Evolutionary conservation across 2,329 filamentous ascomycete genomes (phyloP), one percentile per base, ranked within the genome.

Genomic region (Calycina marina): DNA sequence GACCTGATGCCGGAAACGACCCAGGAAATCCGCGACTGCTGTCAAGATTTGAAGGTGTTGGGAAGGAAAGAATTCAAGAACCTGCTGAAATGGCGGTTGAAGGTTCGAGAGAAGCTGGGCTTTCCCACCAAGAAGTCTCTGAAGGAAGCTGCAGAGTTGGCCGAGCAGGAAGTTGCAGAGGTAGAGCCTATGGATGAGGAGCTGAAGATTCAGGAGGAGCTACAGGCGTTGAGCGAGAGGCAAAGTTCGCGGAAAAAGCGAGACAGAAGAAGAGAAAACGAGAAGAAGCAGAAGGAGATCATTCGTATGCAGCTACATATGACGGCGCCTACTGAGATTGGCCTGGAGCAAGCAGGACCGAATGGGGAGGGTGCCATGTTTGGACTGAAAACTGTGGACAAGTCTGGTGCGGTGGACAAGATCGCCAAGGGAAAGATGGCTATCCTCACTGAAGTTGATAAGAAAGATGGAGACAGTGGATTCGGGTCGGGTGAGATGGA

Each of bases 291-390:
- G 46, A 90, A 82, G 46, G 90, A 96, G 43, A 84, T 96, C 38
- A 67, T 93, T n/a, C 76, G 90, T 18, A 79, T 98, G 78, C 90
- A 98, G 56, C 74, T 98, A 62, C 78, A 94, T 59, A 98, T 98
- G 90, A 78, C 77, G 2, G 81, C 85, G 1, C 90, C 90, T 5
- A 90, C 84, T 65, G 90, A 98, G 42, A 93, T 98, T 41, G 90
- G 90, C 49, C 71, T 93, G 60, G 90, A 93, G 52, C 84, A 90
- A 56, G 60, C 70, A 14, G 83, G 83, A 0, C 80, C 82, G 0
- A 63, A 71, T 30, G 86, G 83, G 14, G 76, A 84, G 25, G 81
- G 84, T 28, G 65, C 81, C 16, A 90, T 93, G 63, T 98, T 98
- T 53, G 73, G 73, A 3, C 66, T 96, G 28, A 93, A 85, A 55